These are phyloP conservation scores for Bimuria novae-zelandiae DNA, from an alignment of 2,329 filamentous ascomycete species.

Conservation along the genomic window DNA sequence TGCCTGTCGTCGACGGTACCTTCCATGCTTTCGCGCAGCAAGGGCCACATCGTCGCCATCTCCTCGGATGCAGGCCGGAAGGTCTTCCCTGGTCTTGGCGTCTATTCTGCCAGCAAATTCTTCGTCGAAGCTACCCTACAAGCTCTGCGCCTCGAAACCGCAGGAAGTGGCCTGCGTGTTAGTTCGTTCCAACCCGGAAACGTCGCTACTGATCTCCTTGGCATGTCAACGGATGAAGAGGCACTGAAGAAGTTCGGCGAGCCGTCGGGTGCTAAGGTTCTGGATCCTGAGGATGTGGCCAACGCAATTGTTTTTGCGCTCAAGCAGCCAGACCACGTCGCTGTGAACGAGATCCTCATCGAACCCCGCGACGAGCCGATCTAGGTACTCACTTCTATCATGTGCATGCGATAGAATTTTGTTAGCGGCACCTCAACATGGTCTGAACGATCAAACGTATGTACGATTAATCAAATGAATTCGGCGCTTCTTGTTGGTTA, in stretches of 20 bases:
- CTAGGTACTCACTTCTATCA: slow-evolving; percentile 8
- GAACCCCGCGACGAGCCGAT: slow-evolving; percentile 46
- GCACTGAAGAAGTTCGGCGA: slow-evolving; percentile 79
- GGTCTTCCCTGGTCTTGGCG: slow-evolving; percentile 78
- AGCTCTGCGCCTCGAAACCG: slow-evolving; percentile 74
- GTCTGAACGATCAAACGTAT: neutral
- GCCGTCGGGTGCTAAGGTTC: slow-evolving; percentile 73
- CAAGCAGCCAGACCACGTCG: slow-evolving; percentile 73
- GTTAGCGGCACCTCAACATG: neutral
- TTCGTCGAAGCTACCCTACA: slow-evolving; percentile 85
- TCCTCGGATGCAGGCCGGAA: slow-evolving; percentile 82
- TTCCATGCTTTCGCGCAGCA: slow-evolving; percentile 69
- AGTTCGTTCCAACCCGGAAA: slow-evolving; percentile 80
- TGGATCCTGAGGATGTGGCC: slow-evolving; percentile 75
- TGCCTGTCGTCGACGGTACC: slow-evolving; percentile 72
- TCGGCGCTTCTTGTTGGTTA: neutral
- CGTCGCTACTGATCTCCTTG: slow-evolving; percentile 71
- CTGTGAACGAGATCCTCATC: slow-evolving; percentile 80
- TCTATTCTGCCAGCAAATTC: slow-evolving; percentile 84
- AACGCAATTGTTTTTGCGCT: slow-evolving; percentile 74
- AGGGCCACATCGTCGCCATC: slow-evolving; percentile 77
- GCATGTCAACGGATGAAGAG: slow-evolving; percentile 75
- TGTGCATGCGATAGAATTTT: neutral
- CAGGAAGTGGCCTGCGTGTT: slow-evolving; percentile 72
- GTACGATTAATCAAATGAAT: neutral